These are phyloP conservation scores for Camelina hispida DNA, from an alignment of 345 rosid genomes.

Conservation along the genomic window DNA sequence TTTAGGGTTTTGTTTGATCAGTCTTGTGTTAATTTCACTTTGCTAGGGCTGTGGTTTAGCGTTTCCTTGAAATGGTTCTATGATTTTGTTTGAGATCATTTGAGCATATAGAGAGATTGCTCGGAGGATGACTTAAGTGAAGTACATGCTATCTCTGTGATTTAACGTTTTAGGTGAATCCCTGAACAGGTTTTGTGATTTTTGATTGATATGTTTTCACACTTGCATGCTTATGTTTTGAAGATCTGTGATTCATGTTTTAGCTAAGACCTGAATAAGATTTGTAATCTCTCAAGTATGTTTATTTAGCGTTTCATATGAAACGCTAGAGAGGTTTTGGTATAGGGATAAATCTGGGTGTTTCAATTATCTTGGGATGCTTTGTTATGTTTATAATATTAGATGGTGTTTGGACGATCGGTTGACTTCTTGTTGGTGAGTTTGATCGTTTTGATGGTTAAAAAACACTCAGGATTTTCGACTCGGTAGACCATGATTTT, in stretches of 20 bases:
- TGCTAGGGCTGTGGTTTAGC: constrained; percentile 2
- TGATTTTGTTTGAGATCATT: constrained; percentile 2
- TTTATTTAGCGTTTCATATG: background rate
- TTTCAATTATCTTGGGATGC: background rate
- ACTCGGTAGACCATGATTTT: constrained; percentile 63
- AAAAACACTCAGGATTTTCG: constrained; percentile 67
- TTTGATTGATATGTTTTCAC: background rate
- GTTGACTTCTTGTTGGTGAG: constrained; percentile 17
- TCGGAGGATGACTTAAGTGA: background rate
- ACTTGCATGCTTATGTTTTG: background rate
- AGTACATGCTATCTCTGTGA: background rate
- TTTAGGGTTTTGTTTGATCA: constrained; percentile 23
- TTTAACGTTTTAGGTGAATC: background rate
- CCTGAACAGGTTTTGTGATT: background rate
- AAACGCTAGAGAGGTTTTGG: background rate
- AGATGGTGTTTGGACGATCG: background rate
- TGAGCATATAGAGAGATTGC: background rate
- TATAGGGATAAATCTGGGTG: background rate
- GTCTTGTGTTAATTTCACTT: background rate
- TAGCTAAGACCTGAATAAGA: background rate
- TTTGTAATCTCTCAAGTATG: background rate
- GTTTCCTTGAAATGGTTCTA: background rate
- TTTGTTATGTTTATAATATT: background rate
- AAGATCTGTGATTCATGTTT: background rate
- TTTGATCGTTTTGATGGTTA: background rate